Percentiles rank a stretch among this genome's conserved stretches.
These are phyloP conservation scores for Erythrophleum ivorense DNA, from an alignment of 331 rosid genomes.

Conservation along the genomic window DNA sequence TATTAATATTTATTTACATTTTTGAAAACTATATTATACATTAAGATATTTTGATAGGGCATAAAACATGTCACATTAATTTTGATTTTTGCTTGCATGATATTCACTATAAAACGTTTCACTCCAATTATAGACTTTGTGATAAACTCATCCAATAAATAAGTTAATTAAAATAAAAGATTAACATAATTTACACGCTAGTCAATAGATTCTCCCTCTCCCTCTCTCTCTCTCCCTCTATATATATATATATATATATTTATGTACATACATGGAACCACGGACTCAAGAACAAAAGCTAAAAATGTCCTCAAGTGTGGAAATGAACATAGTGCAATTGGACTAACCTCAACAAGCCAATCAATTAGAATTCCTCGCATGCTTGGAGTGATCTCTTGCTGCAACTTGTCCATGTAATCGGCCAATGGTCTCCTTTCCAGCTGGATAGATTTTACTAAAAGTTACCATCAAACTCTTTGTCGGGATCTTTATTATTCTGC, in stretches of 20 bases:
- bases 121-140: background rate
- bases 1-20: too few species aligned
- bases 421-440: constrained; percentile 63
- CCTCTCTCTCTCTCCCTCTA: too few species aligned
- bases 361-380: constrained; percentile 75
- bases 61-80: background rate
- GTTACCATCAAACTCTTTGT: background rate
- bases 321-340: background rate
- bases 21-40: background rate
- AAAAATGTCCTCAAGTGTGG: too few species aligned
- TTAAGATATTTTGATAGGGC: background rate
- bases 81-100: too few species aligned
- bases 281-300: background rate
- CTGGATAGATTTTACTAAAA: constrained; percentile 39
- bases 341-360: constrained; percentile 83
- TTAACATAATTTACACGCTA: too few species aligned
- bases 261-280: background rate
- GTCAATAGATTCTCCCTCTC: background rate
- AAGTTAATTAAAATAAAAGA: too few species aligned
- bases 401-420: constrained; percentile 67
- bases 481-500: background rate
- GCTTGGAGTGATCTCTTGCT: constrained; percentile 64
- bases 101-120: background rate
- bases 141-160: background rate
- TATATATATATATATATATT: too few species aligned